Conservation (phyloP, 352 stramenopile species). For the Phytopythium mirpurense region DNA sequence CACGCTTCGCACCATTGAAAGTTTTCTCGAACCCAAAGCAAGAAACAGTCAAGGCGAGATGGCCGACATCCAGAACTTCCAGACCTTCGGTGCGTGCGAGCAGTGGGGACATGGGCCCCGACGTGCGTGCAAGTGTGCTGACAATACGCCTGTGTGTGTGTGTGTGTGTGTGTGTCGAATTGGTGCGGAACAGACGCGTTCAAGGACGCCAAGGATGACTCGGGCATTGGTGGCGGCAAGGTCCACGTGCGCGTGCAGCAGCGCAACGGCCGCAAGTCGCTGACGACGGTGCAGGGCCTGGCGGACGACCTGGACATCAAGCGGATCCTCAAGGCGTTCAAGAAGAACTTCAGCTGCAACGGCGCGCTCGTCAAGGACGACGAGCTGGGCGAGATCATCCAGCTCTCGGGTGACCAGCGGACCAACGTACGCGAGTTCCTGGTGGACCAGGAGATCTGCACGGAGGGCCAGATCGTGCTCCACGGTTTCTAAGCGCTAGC, state of each 20-base stretch:
- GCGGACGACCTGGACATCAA: conserved; percentile 98
- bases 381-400: conserved; percentile 97
- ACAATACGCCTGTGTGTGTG: conserved; percentile 2
- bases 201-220: conserved; percentile 85
- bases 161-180: conserved; percentile 10
- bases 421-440: conserved; percentile 99
- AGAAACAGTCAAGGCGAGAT: conserved; percentile 28
- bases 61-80: conserved; percentile 88
- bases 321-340: conserved; percentile 99
- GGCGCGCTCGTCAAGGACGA: conserved; percentile 98
- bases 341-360: conserved; percentile 99
- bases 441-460: conserved; percentile 98
- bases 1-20: conserved; percentile 31
- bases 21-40: conserved; percentile 14
- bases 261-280: conserved; percentile 99
- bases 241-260: conserved; percentile 99
- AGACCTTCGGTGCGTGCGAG: conserved; percentile 75
- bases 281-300: conserved; percentile 98
- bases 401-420: conserved; percentile 98
- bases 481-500: conserved; percentile 95
- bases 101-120: not conserved
- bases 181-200: conserved; percentile 63
- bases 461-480: conserved; percentile 93
- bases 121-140: not conserved
- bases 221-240: conserved; percentile 79